A percentile compares a stretch with the other conserved stretches of the same genome.
Conservation (phyloP, 768 basidiomycete genomes). For the Flagelloscypha sp. region DNA sequence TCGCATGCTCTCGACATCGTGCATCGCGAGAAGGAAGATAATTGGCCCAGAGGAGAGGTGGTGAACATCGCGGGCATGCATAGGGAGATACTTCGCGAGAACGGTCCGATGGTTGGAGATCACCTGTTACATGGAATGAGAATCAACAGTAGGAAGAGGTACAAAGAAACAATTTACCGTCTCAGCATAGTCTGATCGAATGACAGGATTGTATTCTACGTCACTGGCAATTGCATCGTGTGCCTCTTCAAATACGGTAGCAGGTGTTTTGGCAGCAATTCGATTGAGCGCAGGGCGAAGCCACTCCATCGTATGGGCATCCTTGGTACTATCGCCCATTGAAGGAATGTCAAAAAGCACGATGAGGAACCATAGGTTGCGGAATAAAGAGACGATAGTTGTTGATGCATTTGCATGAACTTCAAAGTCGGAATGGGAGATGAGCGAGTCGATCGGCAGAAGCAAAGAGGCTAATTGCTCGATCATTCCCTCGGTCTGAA, state of each 20-base stretch:
- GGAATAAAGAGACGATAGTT: constrained; percentile 68
- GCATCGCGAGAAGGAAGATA: constrained; percentile 77
- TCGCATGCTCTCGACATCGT: constrained; percentile 84
- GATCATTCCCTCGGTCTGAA: constrained; percentile 72
- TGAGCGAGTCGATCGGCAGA: constrained; percentile 83
- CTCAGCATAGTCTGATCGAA: constrained; percentile 77
- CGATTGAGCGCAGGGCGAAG: constrained; percentile 64
- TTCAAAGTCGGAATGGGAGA: constrained; percentile 62
- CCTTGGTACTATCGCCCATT: constrained; percentile 35
- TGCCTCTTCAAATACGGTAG: constrained; percentile 73
- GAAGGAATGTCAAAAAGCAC: constrained; percentile 76
- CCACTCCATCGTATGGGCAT: constrained; percentile 69
- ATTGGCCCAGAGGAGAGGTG: constrained; percentile 74
- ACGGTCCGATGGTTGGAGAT: constrained; percentile 56
- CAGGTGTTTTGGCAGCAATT: constrained; percentile 82
- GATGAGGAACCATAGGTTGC: constrained; percentile 92
- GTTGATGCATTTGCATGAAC: constrained; percentile 47
- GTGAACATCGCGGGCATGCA: constrained; percentile 61
- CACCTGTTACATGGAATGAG: constrained; percentile 39
- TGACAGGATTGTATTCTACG: constrained; percentile 86
- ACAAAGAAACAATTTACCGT: constrained; percentile 38
- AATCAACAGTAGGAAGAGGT: constrained; percentile 2
- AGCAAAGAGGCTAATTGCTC: constrained; percentile 82
- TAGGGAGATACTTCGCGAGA: constrained; percentile 58
- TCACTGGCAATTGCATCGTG: constrained; percentile 81